Base-by-base conservation (phyloP, 2,329 filamentous ascomycete genomes). In the Pseudomassariella vexata region DNA sequence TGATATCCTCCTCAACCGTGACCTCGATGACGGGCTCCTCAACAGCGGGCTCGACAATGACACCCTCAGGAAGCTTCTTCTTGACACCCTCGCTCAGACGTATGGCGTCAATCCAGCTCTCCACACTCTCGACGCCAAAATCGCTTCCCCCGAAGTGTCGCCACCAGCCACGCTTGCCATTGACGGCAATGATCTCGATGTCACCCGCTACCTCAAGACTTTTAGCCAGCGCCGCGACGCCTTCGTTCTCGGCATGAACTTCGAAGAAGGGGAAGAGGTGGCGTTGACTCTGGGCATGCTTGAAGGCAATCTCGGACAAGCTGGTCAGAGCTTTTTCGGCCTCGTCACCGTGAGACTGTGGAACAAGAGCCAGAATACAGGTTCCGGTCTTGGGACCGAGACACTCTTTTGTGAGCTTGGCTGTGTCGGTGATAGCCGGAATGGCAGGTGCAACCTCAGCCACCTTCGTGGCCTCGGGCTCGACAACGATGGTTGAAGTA, bases 31-130 rank as follows among this genome's bases (percentile, higher is more conserved):
- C 49, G 12, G 60, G 48, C 45, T 65, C 56, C 44, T 62, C 57
- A 12, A 59, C 55, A 14, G 54, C 55, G 32, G 60, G 56, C 32
- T 62, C 59, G 12, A 53, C 52, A 19, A 82, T 52, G 25, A 85
- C 48, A 2, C 68, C 73, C 37, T 74, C 70, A 0, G 85, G 84
- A 24, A 92, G 56, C 62, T 80, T 85, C 48, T 79, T 71, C 69
- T 90, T 95, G 37, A 73, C 63, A 3, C 86, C 84, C 53, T 96
- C 90, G 32, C 89, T 86, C 68, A 98, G 73, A 22, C 87, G 80
- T 40, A 96, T 87, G n/a, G 76, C 72, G 50, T 98, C 92, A 37
- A 98, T 76, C 87, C 90, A 98, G 40, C 66, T 65, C 62, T 95
- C 86, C 19, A 98, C 65, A 17, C 70, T 73, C 33, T 73, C 66